These are phyloP conservation scores for Verticillium tricorpus DNA, from an alignment of 2,329 filamentous ascomycete genomes.

Conservation along the genomic window DNA sequence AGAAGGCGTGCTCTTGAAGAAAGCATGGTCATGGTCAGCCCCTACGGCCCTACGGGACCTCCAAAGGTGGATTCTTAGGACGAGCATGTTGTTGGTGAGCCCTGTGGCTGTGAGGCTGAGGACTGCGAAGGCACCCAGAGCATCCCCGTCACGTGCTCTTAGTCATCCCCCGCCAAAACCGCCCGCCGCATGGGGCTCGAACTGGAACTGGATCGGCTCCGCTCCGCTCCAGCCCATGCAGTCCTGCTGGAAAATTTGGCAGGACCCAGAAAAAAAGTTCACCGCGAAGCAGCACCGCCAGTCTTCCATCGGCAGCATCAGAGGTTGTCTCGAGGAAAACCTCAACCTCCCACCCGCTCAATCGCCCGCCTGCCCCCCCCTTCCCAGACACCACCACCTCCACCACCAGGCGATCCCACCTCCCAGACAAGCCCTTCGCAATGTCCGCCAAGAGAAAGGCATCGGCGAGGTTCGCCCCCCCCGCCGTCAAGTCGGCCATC, in stretches of 20 bases:
- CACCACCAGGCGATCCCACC: background rate
- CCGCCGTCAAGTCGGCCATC: conserved; percentile 48
- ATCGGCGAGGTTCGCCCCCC: conserved; percentile 51
- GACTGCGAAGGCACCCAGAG: no score
- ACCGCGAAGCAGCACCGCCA: background rate
- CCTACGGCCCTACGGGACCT: no score
- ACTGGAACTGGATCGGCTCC: background rate
- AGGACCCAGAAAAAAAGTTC: conserved; percentile 5
- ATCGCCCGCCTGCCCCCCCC: background rate
- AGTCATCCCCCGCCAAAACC: background rate
- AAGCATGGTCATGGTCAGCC: no score
- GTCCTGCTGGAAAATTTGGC: conserved; percentile 3
- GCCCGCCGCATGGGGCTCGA: no score
- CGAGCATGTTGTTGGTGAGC: no score
- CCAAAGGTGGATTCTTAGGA: no score
- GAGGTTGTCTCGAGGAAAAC: background rate
- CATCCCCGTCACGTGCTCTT: background rate
- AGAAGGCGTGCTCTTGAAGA: no score
- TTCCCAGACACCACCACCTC: background rate
- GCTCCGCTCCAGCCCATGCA: background rate
- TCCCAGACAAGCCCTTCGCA: background rate
- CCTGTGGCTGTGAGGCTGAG: no score
- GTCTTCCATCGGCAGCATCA: background rate
- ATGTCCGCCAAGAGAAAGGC: conserved; percentile 62
- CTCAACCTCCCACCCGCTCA: background rate